phyloP scores from a whole-genome alignment of 805 yeast genomes.

The Tetrapisispora namnaoensis region DNA sequence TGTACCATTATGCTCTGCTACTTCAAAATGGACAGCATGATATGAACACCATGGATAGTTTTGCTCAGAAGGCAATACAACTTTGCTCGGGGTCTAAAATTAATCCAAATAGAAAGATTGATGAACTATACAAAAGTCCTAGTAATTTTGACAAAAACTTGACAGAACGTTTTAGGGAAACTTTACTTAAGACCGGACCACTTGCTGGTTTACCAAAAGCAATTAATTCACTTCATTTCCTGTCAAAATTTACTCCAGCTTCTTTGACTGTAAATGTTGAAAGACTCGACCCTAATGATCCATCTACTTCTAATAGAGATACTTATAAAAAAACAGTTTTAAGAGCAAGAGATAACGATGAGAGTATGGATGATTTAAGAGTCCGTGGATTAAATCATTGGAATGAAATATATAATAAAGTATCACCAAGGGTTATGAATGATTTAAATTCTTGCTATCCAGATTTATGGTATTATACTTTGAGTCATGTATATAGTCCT shows the following conservation, averaged over 20 bases:
- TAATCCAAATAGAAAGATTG: constrained; percentile 6
- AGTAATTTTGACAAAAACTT: constrained; percentile 19
- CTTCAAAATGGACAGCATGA: constrained; percentile 14
- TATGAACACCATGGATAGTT: constrained; percentile 8
- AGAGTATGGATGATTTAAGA: constrained; percentile 2
- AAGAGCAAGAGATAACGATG: neutral
- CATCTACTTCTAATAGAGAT: neutral
- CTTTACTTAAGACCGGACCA: constrained; percentile 68
- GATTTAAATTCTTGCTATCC: constrained; percentile 74
- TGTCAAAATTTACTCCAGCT: constrained; percentile 57
- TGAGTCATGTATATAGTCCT: constrained; percentile 69
- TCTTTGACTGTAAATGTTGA: constrained; percentile 23
- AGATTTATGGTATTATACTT: constrained; percentile 67
- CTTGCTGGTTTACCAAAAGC: constrained; percentile 77
- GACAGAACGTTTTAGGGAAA: constrained; percentile 60
- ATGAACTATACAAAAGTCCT: constrained; percentile 14
- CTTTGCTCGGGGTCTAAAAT: constrained; percentile 4
- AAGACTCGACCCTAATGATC: constrained; percentile 13
- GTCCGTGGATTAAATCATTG: constrained; percentile 57
- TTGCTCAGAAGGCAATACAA: constrained; percentile 18
- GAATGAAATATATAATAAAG: constrained; percentile 66
- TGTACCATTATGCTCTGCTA: constrained; percentile 59
- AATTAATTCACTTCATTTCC: constrained; percentile 62
- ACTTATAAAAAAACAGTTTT: neutral
- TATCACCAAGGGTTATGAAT: constrained; percentile 52